Evolutionary conservation across 352 stramenopile genomes (phyloP).

Genomic region (Phytopythium oedochilum): DNA sequence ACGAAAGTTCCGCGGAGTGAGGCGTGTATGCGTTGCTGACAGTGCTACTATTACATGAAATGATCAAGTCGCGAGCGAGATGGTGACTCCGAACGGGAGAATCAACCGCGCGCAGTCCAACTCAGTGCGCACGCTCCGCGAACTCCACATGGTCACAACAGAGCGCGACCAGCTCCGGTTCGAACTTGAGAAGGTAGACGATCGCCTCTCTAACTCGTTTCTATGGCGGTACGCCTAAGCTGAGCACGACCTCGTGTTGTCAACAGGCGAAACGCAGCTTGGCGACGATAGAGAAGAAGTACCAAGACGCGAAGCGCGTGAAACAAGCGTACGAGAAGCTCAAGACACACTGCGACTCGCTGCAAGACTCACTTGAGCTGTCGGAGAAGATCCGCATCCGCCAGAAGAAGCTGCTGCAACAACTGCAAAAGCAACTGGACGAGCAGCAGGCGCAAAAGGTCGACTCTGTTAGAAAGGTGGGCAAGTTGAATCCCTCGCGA

Average conservation of each 20-base stretch:
- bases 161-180: constrained; percentile 78
- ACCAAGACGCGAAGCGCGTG: constrained; percentile 34
- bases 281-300: constrained; percentile 37
- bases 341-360: constrained; percentile 62
- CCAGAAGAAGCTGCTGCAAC: constrained; percentile 75
- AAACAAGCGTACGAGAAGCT: constrained; percentile 66
- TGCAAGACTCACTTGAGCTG: constrained; percentile 76
- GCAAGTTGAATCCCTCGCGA: neutral
- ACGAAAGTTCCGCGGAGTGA: too few relatives aligned
- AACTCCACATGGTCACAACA: constrained; percentile 60
- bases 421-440: constrained; percentile 41
- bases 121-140: constrained; percentile 27
- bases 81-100: constrained; percentile 11
- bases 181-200: constrained; percentile 56
- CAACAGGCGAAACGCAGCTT: constrained; percentile 42
- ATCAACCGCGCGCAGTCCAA: constrained; percentile 9
- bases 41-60: too few relatives aligned
- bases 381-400: constrained; percentile 72
- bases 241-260: neutral
- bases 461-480: constrained; percentile 9
- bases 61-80: too few relatives aligned
- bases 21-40: neutral
- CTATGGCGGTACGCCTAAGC: too few relatives aligned
- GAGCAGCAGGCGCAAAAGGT: neutral
- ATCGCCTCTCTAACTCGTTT: neutral